Evolutionary conservation across 768 basidiomycete genomes (phyloP).

Genomic region (Lentinula edodes): DNA sequence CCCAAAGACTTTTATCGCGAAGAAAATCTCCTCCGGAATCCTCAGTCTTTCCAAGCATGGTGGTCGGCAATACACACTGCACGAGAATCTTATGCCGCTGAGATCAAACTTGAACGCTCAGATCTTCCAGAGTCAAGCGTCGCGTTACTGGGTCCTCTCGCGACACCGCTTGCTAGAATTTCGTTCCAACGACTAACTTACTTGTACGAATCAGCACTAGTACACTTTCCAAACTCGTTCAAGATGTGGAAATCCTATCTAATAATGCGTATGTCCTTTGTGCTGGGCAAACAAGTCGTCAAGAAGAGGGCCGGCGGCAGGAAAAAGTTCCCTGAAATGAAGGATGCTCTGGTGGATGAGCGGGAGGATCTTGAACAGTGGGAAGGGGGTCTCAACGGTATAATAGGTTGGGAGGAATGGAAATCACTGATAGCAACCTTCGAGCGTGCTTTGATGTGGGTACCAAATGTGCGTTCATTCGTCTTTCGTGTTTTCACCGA

Average conservation of each 20-base stretch:
- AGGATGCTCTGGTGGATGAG: slow-evolving; percentile 84
- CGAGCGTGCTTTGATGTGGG: slow-evolving; percentile 92
- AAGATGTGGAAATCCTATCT: slow-evolving; percentile 96
- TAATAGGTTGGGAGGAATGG: slow-evolving; percentile 98
- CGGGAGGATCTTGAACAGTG: slow-evolving; percentile 76
- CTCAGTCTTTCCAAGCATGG: slow-evolving; percentile 89
- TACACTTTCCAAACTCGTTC: slow-evolving; percentile 84
- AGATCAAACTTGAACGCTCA: slow-evolving; percentile 51
- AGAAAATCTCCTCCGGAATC: slow-evolving; percentile 91
- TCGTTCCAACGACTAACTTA: slow-evolving; percentile 82
- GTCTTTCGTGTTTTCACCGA: background rate
- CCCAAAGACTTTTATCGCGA: slow-evolving; percentile 79
- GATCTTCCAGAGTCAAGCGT: slow-evolving; percentile 45
- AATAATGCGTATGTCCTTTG: slow-evolving; percentile 74
- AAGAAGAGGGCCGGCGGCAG: slow-evolving; percentile 80
- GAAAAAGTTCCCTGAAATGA: slow-evolving; percentile 91
- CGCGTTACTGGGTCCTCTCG: slow-evolving; percentile 72
- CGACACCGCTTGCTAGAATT: slow-evolving; percentile 64
- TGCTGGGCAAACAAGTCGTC: slow-evolving; percentile 67
- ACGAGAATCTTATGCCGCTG: slow-evolving; percentile 55
- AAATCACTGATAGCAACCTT: slow-evolving; percentile 79
- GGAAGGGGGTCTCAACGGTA: slow-evolving; percentile 79
- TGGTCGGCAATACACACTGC: slow-evolving; percentile 78
- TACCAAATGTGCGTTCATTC: slow-evolving; percentile 66
- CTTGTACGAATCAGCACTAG: slow-evolving; percentile 90